A percentile compares a stretch with the other conserved stretches of the same genome.
Evolutionary conservation across 2,329 filamentous ascomycete genomes (phyloP).

Genomic region (Ceratocystis smalleyi): DNA sequence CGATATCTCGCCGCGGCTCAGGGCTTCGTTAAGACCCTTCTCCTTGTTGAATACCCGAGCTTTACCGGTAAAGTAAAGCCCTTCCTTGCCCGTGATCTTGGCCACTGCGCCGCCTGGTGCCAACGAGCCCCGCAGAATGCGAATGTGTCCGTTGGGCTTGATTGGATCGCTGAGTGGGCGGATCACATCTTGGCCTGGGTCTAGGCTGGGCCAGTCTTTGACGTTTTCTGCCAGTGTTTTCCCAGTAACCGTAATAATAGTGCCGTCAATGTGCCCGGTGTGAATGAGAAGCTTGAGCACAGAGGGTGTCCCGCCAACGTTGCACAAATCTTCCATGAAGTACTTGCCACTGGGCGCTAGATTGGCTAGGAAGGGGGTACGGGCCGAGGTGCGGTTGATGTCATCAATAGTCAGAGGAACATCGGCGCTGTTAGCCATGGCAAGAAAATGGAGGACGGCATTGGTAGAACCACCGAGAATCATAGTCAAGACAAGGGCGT

Average conservation of each 20-base stretch:
- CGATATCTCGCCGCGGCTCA: conserved; percentile 49
- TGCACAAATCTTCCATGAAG: conserved; percentile 76
- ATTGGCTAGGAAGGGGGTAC: conserved; percentile 74
- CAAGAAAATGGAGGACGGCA: conserved; percentile 73
- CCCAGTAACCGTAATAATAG: conserved; percentile 68
- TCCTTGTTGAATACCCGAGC: conserved; percentile 83
- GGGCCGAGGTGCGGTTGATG: conserved; percentile 64
- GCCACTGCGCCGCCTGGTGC: conserved; percentile 80
- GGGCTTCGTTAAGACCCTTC: conserved; percentile 56
- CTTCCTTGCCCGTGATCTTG: conserved; percentile 95
- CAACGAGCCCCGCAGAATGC: conserved; percentile 74
- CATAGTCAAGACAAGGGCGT: conserved; percentile 82
- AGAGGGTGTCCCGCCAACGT: conserved; percentile 69
- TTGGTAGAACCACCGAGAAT: conserved; percentile 83
- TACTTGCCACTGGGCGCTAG: conserved; percentile 71
- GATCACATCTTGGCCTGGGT: conserved; percentile 70
- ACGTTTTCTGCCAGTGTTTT: conserved; percentile 73
- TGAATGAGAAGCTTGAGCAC: conserved; percentile 77
- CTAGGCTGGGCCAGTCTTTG: conserved; percentile 56
- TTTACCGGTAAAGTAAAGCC: conserved; percentile 61
- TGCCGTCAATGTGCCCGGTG: conserved; percentile 58
- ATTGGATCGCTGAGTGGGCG: conserved; percentile 55
- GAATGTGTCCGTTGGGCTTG: conserved; percentile 73
- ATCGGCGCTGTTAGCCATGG: conserved; percentile 75
- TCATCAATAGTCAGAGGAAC: conserved; percentile 67